Base-by-base conservation (phyloP, 768 basidiomycete species). In the Calvatia gigantea region DNA sequence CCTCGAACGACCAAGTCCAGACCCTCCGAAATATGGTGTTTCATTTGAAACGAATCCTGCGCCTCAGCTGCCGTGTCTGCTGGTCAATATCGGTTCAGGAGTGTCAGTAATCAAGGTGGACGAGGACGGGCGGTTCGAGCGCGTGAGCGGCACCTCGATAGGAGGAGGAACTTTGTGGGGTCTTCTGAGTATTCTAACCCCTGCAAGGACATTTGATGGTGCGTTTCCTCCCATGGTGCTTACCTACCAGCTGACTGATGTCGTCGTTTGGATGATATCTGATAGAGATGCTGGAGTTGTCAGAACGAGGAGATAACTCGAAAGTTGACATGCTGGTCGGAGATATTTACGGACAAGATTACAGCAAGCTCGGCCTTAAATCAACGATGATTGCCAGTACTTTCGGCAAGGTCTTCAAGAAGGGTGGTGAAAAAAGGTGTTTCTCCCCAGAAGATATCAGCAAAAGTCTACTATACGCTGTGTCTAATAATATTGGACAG, bases 131-230 rank as follows among this genome's bases (percentile, higher is more conserved):
- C 85, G 79, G 58, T 98, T 91, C 67, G 97, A 99, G 76, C 89
- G 97, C 64, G 90, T 99, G 43, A 94, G 91, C 62, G 97, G 97
- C 25, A 99, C 97, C 46, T 95, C 93, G 75, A 72, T 99, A 46
- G 97, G 97, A 56, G 97, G 97, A 15, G 97, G 96, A 28, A 98
- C 97, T 21, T 74, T 99, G 29, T 99, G 97, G 97, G 97, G 97
- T 12, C 70, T 99, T 65, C 72, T 99, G 58, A 96, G 92, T 65
- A 71, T 99, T 59, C 74, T 99, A 64, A 99, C 97, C n/a, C 91
- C 92, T 29, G 96, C 97, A 9, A 89, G 82, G 46, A 89, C 82
- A 19, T 99, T 99, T 72, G 97, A 99, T 70, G 97, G 96, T 96
- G 62, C 60, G 93, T 76, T 44, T 56, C 42, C n/a, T 48, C 51